Evolutionary conservation across 1,139 yeast genomes (phyloP).

Genomic region (Geotrichum europaeum): DNA sequence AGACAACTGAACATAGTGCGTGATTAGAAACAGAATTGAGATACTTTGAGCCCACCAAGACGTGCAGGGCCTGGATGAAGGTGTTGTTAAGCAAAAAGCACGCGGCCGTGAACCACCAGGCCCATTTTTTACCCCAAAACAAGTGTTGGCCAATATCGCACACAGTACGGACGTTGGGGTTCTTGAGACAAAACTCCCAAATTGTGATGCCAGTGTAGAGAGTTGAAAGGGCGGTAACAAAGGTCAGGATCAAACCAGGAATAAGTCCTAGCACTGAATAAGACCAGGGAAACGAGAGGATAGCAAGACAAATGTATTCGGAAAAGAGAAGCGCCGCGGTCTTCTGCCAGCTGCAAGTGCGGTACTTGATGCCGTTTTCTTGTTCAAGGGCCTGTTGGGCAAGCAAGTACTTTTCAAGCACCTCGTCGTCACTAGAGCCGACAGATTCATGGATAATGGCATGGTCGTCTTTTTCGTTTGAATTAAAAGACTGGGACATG

Average conservation of each 20-base stretch:
- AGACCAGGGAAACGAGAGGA: conserved; percentile 61
- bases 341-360: conserved; percentile 52
- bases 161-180: conserved; percentile 48
- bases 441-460: background rate
- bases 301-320: conserved; percentile 57
- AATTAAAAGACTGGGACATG: background rate
- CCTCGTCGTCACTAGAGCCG: conserved; percentile 15
- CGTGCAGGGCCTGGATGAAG: conserved; percentile 54
- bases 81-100: conserved; percentile 52
- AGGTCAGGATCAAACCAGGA: conserved; percentile 52
- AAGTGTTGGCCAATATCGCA: conserved; percentile 57
- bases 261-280: conserved; percentile 54
- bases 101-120: conserved; percentile 53
- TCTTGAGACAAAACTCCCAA: conserved; percentile 49
- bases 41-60: conserved; percentile 54
- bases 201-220: conserved; percentile 51
- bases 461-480: background rate
- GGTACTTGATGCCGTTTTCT: conserved; percentile 41
- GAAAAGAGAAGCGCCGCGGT: conserved; percentile 55
- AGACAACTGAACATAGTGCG: conserved; percentile 47
- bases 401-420: conserved; percentile 31
- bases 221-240: conserved; percentile 46
- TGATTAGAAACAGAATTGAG: conserved; percentile 49
- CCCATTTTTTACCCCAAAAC: conserved; percentile 47
- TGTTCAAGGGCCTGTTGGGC: conserved; percentile 31